A percentile compares a stretch with the other conserved stretches of the same genome.
Conservation (phyloP, 164 flowering plant genomes). For the Piper betle region DNA sequence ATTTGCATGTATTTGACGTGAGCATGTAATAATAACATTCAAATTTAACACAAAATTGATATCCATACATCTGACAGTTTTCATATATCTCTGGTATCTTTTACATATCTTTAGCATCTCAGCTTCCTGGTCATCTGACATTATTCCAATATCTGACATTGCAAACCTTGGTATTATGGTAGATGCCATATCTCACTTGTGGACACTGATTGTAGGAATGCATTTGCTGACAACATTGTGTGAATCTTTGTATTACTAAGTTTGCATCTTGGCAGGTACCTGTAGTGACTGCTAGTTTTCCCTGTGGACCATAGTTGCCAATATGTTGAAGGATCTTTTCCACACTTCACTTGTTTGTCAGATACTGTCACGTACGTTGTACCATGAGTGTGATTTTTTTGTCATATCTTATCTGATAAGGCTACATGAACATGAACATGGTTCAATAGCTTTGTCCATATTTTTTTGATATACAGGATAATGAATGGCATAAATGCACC, state of each 20-base stretch:
- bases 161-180: too few species aligned
- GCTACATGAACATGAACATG: neutral
- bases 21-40: too few species aligned
- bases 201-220: too few species aligned
- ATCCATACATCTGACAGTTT: too few species aligned
- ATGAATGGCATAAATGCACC: slow-evolving; percentile 99
- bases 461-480: slow-evolving; percentile 37
- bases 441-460: neutral
- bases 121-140: too few species aligned
- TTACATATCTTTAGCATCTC: too few species aligned
- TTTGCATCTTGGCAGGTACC: slow-evolving; percentile 54
- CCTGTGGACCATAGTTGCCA: slow-evolving; percentile 79
- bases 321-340: slow-evolving; percentile 80
- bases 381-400: neutral
- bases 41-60: too few species aligned
- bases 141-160: too few species aligned
- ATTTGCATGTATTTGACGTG: too few species aligned
- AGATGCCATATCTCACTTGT: too few species aligned
- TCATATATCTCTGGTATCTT: too few species aligned
- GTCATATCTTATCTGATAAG: neutral
- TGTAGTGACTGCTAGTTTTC: slow-evolving; percentile 75
- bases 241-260: neutral
- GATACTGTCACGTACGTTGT: slow-evolving; percentile 74
- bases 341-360: slow-evolving; percentile 73
- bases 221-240: too few species aligned